phyloP scores from a whole-genome alignment of 2,329 filamentous ascomycete species.

The Corynespora cassiicola region DNA sequence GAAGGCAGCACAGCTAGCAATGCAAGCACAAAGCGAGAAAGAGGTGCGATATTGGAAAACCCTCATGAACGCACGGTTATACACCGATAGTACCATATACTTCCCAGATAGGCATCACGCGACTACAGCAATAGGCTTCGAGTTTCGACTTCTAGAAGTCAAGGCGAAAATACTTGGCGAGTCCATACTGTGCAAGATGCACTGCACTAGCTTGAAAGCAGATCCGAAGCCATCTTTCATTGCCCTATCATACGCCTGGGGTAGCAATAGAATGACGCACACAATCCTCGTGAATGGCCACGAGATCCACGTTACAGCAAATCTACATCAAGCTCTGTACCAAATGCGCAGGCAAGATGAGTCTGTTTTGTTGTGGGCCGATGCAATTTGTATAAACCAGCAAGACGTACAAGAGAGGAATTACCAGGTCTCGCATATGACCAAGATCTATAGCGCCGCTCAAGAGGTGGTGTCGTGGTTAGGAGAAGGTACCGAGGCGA shows the following conservation, averaged over 20 bases:
- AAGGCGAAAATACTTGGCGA: too few species aligned
- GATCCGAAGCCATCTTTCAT: slow-evolving; percentile 25
- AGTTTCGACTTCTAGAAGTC: too few species aligned
- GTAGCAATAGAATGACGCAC: slow-evolving; percentile 28
- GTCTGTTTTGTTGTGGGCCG: slow-evolving; percentile 33
- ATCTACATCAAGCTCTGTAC: slow-evolving; percentile 21
- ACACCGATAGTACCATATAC: too few species aligned
- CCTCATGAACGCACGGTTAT: too few species aligned
- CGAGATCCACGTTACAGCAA: slow-evolving; percentile 16
- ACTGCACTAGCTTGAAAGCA: neutral
- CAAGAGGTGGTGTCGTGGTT: slow-evolving; percentile 7
- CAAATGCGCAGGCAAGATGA: slow-evolving; percentile 17
- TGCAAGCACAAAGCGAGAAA: too few species aligned
- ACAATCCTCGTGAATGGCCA: slow-evolving; percentile 15
- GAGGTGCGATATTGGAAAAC: too few species aligned
- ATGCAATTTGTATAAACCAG: slow-evolving; percentile 38
- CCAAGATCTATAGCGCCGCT: slow-evolving; percentile 20
- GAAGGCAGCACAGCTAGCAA: too few species aligned
- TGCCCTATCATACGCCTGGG: slow-evolving; percentile 46
- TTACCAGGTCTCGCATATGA: slow-evolving; percentile 27
- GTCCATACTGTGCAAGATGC: neutral
- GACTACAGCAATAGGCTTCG: too few species aligned
- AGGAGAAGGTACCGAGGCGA: slow-evolving; percentile 17
- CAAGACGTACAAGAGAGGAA: slow-evolving; percentile 22
- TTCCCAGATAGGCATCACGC: too few species aligned